These are phyloP conservation scores for Lodderomyces metapsilosis DNA, from an alignment of 1,139 yeast species.

Conservation along the genomic window DNA sequence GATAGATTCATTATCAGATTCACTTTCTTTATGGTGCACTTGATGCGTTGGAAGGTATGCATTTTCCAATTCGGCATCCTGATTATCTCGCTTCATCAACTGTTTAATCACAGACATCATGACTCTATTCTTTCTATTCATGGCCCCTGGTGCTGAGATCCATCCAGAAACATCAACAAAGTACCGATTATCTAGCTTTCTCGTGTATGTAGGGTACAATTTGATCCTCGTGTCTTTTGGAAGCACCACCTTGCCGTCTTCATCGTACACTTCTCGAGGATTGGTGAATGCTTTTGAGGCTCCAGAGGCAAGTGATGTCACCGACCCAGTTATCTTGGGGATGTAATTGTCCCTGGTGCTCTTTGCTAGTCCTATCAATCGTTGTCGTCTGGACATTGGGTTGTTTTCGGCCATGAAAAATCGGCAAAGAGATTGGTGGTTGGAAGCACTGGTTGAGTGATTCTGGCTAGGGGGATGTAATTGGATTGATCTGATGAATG, in stretches of 20 bases:
- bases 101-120: conserved; percentile 70
- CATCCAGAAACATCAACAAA: conserved; percentile 72
- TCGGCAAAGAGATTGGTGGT: too few relatives aligned
- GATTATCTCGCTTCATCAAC: conserved; percentile 45
- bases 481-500: too few relatives aligned
- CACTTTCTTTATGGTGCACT: conserved; percentile 26
- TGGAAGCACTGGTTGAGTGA: too few relatives aligned
- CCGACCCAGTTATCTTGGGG: conserved; percentile 49
- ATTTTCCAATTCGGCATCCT: conserved; percentile 24
- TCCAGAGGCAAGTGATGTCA: conserved; percentile 49
- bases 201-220: conserved; percentile 66
- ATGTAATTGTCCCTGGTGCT: conserved; percentile 59
- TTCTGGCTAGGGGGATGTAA: too few relatives aligned
- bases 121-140: conserved; percentile 68
- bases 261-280: conserved; percentile 28
- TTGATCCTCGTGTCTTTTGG: conserved; percentile 41
- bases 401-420: conserved; percentile 2
- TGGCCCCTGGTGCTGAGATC: conserved; percentile 67
- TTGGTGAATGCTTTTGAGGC: conserved; percentile 40
- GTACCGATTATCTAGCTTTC: conserved; percentile 34
- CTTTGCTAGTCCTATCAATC: conserved; percentile 48
- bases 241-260: conserved; percentile 30
- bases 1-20: conserved; percentile 19
- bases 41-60: conserved; percentile 23
- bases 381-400: conserved; percentile 29